phyloP scores from a whole-genome alignment of 306 rosid species.

The Adenanthera pavonina region DNA sequence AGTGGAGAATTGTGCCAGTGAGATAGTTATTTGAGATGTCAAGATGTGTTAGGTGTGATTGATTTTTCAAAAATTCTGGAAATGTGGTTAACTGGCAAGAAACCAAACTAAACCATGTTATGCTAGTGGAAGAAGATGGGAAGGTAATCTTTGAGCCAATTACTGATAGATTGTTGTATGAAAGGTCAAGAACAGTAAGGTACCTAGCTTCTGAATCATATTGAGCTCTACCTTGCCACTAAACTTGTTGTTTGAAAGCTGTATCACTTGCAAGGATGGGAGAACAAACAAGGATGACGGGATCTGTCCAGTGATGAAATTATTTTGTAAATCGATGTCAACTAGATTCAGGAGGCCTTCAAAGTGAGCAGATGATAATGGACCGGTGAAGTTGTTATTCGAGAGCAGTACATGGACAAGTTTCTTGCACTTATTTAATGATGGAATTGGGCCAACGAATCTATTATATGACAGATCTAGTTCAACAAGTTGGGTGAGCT shows the following conservation, averaged over 20 bases:
- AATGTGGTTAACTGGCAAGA: constrained; percentile 22
- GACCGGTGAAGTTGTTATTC: not conserved
- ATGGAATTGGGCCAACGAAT: constrained; percentile 36
- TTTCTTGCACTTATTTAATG: no score
- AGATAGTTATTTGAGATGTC: not conserved
- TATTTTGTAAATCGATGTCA: not conserved
- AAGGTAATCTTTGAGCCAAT: not conserved
- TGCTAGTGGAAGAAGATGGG: not conserved
- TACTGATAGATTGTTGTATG: constrained; percentile 33
- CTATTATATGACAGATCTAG: not conserved
- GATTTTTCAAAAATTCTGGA: constrained; percentile 39
- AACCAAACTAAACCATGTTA: constrained; percentile 23
- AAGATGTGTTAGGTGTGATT: rapidly evolving
- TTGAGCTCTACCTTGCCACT: constrained; percentile 5
- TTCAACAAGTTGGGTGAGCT: no score
- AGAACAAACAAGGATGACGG: constrained; percentile 1
- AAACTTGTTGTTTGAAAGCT: not conserved
- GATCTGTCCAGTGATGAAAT: constrained; percentile 27
- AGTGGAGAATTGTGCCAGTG: constrained; percentile 37
- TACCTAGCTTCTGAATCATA: not conserved
- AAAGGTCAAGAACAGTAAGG: constrained; percentile 48
- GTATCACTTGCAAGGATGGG: not conserved
- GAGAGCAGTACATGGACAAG: not conserved
- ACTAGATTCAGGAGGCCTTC: not conserved
- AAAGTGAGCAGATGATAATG: not conserved